These are phyloP conservation scores for Durio zibethinus DNA, from an alignment of 345 rosid species.

Conservation along the genomic window DNA sequence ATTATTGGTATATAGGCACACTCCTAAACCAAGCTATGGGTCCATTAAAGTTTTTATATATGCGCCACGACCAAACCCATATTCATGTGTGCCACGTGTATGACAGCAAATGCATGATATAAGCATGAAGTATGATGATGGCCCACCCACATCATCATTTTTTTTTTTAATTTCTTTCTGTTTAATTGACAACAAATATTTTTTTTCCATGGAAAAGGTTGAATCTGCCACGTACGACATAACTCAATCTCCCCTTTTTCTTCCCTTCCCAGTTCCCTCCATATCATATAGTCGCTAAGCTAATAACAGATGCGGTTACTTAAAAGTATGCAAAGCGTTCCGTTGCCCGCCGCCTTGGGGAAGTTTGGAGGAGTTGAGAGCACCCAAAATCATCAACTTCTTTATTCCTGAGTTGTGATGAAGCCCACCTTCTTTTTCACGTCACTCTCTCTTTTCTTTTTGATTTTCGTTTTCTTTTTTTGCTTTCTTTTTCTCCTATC, in stretches of 20 bases:
- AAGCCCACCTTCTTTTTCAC: slow-evolving; percentile 44
- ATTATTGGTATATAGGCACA: slow-evolving; percentile 32
- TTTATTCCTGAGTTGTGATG: slow-evolving; percentile 13
- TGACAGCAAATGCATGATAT: slow-evolving; percentile 50
- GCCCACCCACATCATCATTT: slow-evolving; percentile 12
- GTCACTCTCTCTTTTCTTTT: slow-evolving; percentile 29
- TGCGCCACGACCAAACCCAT: slow-evolving; percentile 52
- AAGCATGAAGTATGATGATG: slow-evolving; percentile 56
- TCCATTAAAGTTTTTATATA: slow-evolving; percentile 14
- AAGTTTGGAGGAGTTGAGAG: background rate
- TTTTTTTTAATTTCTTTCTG: too few species aligned
- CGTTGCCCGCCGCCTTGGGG: slow-evolving; percentile 33
- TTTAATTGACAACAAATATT: too few species aligned
- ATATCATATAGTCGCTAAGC: slow-evolving; percentile 1
- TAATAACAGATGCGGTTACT: slow-evolving; percentile 30
- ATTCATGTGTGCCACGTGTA: slow-evolving; percentile 48
- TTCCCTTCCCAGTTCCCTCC: background rate
- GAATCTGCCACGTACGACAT: background rate
- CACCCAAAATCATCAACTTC: slow-evolving; percentile 6
- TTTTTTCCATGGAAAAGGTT: too few species aligned
- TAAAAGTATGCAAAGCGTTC: slow-evolving; percentile 22
- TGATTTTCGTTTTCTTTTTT: background rate
- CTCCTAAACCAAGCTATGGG: slow-evolving; percentile 22
- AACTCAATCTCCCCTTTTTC: background rate
- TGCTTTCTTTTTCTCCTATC: too few species aligned